A percentile compares a stretch with the other conserved stretches of the same genome.
Evolutionary conservation across 192 early-diverging fungal species (phyloP).

Genomic region (Backusella tuberculispora): DNA sequence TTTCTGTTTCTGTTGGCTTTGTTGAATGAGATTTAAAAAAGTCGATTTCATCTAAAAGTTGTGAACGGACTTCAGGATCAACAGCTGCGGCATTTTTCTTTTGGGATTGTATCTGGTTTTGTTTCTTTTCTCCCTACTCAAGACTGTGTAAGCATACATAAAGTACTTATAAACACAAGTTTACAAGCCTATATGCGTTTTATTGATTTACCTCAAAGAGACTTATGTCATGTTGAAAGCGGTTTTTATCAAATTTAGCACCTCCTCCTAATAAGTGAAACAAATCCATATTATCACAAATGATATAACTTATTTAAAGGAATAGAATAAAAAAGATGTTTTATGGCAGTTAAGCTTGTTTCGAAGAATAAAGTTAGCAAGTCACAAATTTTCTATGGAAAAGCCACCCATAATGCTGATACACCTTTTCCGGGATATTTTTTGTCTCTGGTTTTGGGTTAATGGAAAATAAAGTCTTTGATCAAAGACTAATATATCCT

Average conservation of each 20-base stretch:
- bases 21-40: conserved; percentile 38
- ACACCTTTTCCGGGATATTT: too few species aligned
- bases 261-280: conserved; percentile 88
- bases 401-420: too few species aligned
- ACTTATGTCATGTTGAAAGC: conserved; percentile 80
- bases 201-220: conserved; percentile 72
- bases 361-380: neutral
- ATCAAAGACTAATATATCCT: too few species aligned
- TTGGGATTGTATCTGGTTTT: conserved; percentile 3
- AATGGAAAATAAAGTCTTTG: too few species aligned
- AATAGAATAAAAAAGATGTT: neutral
- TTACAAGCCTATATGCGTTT: neutral
- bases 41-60: conserved; percentile 48
- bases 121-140: conserved; percentile 17
- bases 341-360: neutral
- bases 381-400: neutral
- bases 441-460: too few species aligned
- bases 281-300: conserved; percentile 65
- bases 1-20: conserved; percentile 41
- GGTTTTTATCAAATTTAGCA: conserved; percentile 84
- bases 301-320: neutral
- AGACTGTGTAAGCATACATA: neutral
- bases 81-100: conserved; percentile 18
- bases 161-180: neutral
- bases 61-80: conserved; percentile 27